Evolutionary conservation across 225 moss, liverwort and hornwort genomes (phyloP).

Genomic region (Asterella californica): DNA sequence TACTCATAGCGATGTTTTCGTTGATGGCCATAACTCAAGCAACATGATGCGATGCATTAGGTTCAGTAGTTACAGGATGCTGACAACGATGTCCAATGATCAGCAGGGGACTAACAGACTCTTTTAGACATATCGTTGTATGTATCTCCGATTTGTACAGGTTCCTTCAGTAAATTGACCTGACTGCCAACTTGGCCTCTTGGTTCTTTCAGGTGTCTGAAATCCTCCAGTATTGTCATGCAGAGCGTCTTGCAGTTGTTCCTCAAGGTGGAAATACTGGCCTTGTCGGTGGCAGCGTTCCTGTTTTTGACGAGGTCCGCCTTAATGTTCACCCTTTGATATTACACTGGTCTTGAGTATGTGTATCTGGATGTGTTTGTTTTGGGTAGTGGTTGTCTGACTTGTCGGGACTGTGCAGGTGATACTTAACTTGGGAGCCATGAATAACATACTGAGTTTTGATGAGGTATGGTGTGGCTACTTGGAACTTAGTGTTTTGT

Average conservation of each 20-base stretch:
- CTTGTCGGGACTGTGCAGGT: slow-evolving; percentile 41
- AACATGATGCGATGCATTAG: background rate
- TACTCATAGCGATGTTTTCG: background rate
- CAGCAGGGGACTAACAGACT: background rate
- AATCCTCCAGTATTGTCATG: slow-evolving; percentile 71
- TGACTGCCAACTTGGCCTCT: background rate
- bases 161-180: background rate
- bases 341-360: background rate
- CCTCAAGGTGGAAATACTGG: slow-evolving; percentile 99
- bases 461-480: slow-evolving; percentile 58
- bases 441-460: slow-evolving; percentile 77
- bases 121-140: background rate
- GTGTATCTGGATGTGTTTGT: background rate
- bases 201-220: slow-evolving; percentile 65
- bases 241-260: slow-evolving; percentile 74
- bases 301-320: slow-evolving; percentile 83
- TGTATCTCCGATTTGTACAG: background rate
- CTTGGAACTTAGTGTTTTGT: background rate
- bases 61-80: background rate
- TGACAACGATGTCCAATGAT: background rate
- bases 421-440: slow-evolving; percentile 77
- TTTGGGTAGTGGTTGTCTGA: background rate
- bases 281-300: slow-evolving; percentile 96
- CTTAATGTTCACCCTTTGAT: background rate
- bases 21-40: too few species aligned